Evolutionary conservation across 2,329 filamentous ascomycete species (phyloP).

Genomic region (Ceratocystis colombiana): DNA sequence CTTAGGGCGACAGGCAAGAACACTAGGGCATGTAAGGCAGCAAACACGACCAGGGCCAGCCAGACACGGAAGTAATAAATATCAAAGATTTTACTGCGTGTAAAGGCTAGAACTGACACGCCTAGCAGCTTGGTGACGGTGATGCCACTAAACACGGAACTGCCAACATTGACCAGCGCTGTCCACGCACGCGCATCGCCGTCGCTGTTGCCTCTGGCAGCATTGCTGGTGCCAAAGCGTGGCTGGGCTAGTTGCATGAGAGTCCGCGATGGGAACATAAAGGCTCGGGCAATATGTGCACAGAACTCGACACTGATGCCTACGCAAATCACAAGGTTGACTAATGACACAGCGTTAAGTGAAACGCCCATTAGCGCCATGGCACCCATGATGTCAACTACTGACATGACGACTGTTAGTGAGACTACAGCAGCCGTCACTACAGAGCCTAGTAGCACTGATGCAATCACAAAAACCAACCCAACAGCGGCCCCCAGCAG

Average conservation of each 20-base stretch:
- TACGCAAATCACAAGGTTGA: conserved; percentile 94
- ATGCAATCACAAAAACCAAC: conserved; percentile 74
- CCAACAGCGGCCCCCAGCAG: conserved; percentile 74
- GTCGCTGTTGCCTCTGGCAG: conserved; percentile 54
- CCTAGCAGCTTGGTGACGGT: conserved; percentile 91
- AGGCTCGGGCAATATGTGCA: conserved; percentile 89
- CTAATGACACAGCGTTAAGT: conserved; percentile 86
- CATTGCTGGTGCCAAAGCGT: conserved; percentile 42
- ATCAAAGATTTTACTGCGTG: conserved; percentile 95
- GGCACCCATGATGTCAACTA: conserved; percentile 85
- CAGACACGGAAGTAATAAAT: conserved; percentile 98
- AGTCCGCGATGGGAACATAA: conserved; percentile 78
- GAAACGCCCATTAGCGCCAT: conserved; percentile 86
- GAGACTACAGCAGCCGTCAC: conserved; percentile 75
- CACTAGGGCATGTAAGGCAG: conserved; percentile 75
- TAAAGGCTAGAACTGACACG: conserved; percentile 86
- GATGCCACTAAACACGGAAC: conserved; percentile 90
- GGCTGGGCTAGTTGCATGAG: conserved; percentile 54
- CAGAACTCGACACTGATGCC: conserved; percentile 97
- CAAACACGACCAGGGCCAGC: conserved; percentile 83
- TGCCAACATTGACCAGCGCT: conserved; percentile 86
- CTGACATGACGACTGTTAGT: conserved; percentile 80
- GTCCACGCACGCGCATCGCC: conserved; percentile 86
- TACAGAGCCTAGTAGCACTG: conserved; percentile 71
- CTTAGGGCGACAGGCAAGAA: conserved; percentile 86